Percentiles rank a stretch among this genome's conserved stretches.
These are phyloP conservation scores for Colletotrichum sp. DNA, from an alignment of 2,329 filamentous ascomycete genomes.

Conservation along the genomic window DNA sequence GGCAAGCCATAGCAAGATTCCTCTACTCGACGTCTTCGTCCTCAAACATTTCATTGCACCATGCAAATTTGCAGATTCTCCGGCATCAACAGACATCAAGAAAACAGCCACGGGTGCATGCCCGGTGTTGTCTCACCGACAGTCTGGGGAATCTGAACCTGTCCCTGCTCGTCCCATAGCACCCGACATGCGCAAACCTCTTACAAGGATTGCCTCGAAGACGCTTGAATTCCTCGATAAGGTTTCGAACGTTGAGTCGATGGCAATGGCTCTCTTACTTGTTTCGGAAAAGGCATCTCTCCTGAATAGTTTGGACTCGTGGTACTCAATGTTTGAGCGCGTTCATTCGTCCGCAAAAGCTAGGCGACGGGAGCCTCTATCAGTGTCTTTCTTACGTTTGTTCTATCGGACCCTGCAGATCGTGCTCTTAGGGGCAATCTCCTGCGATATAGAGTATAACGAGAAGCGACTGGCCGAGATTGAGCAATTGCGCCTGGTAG, in stretches of 20 bases:
- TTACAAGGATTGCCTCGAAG: constrained; percentile 35
- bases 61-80: constrained; percentile 42
- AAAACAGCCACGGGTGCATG: constrained; percentile 21
- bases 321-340: constrained; percentile 34
- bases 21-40: constrained; percentile 45
- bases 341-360: constrained; percentile 21
- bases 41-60: constrained; percentile 47
- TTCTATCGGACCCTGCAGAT: constrained; percentile 39
- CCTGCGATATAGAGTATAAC: constrained; percentile 30
- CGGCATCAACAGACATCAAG: constrained; percentile 20
- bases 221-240: constrained; percentile 37
- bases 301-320: constrained; percentile 34
- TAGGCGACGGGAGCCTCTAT: constrained; percentile 29
- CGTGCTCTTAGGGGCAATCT: constrained; percentile 36
- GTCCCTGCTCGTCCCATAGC: constrained; percentile 33
- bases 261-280: constrained; percentile 27
- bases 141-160: constrained; percentile 25
- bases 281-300: constrained; percentile 33
- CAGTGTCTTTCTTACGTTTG: constrained; percentile 37
- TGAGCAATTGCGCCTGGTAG: constrained; percentile 33
- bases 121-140: constrained; percentile 25
- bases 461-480: constrained; percentile 33
- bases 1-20: constrained; percentile 35
- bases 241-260: constrained; percentile 29
- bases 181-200: constrained; percentile 39